Base-by-base conservation (phyloP, 495 filamentous ascomycete species). In the Hyaloscypha finlandica region DNA sequence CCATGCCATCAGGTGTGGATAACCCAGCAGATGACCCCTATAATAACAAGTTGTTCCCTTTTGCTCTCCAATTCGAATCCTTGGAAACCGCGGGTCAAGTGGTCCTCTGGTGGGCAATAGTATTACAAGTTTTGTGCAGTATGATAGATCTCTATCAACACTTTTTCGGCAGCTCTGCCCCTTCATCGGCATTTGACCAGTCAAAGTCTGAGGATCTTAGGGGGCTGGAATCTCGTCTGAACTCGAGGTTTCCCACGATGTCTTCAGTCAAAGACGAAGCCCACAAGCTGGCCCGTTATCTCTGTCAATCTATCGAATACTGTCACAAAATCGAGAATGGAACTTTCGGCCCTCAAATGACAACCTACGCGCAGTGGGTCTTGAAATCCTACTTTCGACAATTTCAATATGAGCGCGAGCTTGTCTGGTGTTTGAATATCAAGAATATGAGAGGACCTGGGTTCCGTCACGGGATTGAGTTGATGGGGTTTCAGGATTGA, bases 401-500 rank as follows among this genome's bases (percentile, higher is more conserved):
- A 37, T 20, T 33, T 6, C 6, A 30, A 8, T 32, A 55, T n/a
- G 61, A 53, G 61, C 42, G 61, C 6, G 61, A 55, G 30, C 25
- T 53, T 31, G 45, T 4, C 3, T 63, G 61, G 61, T 53, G n/a
- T 20, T 33, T 32, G 39, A 31, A 63, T 52, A 53, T 63, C 61
- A 63, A 63, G 42, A 55, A 32, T 20, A 63, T 63, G 48, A 52
- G 29, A 22, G 61, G 61, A 5, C 61, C 45, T 31, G 42, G 42
- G 4, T 54, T 63, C 39, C 48, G n/a, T 53, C 12, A 31, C 14
- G 61, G 61, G 45, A 77, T 69, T 33, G 58, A 45, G 8, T 20
- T 48, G 66, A 62, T 57, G 62, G 54, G 9, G 4, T 59, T 45
- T 25, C 22, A 56, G 29, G 53, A 56, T 56, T 56, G 53, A 48